phyloP scores from a whole-genome alignment of 352 stramenopile species.

The Globisporangium uncinulatum region DNA sequence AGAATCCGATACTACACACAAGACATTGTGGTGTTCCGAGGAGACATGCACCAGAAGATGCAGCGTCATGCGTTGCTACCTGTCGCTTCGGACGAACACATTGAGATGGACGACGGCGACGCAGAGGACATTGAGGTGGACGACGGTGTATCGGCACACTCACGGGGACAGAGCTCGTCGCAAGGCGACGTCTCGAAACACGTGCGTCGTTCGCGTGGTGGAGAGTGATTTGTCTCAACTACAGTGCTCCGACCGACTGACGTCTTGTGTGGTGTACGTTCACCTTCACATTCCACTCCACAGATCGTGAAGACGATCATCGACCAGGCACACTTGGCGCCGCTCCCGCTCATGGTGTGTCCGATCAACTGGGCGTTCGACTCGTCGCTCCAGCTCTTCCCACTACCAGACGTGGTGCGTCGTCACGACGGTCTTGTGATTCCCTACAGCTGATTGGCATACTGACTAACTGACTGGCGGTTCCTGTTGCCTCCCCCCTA shows the following conservation, averaged over 20 bases:
- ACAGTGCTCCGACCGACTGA: neutral
- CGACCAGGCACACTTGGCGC: constrained; percentile 92
- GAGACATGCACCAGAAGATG: constrained; percentile 91
- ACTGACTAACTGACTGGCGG: neutral
- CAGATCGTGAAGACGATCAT: constrained; percentile 86
- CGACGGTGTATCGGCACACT: neutral
- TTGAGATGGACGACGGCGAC: constrained; percentile 17
- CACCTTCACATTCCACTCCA: neutral
- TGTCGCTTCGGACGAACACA: constrained; percentile 20
- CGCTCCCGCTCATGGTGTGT: constrained; percentile 76
- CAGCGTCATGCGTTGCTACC: constrained; percentile 81
- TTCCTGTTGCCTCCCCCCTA: constrained; percentile 2
- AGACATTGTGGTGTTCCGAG: constrained; percentile 91
- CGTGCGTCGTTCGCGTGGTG: constrained; percentile 20
- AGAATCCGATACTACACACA: constrained; percentile 91
- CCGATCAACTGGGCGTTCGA: constrained; percentile 96
- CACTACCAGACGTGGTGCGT: constrained; percentile 83
- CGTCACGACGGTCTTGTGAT: neutral
- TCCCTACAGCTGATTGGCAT: neutral
- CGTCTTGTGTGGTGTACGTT: neutral
- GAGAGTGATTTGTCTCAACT: neutral
- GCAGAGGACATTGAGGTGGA: constrained; percentile 12
- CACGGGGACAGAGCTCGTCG: constrained; percentile 10
- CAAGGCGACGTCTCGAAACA: constrained; percentile 81
- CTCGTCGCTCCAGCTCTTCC: constrained; percentile 89